These are phyloP conservation scores for Fusarium sp. DNA, from an alignment of 2,329 filamentous ascomycete species.

Conservation along the genomic window DNA sequence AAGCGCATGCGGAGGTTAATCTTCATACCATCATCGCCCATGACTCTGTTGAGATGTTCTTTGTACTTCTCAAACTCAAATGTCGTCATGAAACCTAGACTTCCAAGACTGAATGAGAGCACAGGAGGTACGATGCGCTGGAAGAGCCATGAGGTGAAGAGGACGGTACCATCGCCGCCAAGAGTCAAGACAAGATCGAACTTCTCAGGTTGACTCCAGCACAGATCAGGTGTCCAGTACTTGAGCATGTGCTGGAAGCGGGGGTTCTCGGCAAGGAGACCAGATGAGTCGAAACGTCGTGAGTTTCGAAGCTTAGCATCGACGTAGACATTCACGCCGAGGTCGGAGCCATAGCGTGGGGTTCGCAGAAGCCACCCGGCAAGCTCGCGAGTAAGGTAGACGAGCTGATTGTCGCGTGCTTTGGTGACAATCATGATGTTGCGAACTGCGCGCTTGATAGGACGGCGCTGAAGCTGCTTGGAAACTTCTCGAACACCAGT, in stretches of 20 bases:
- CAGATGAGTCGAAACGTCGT: constrained; percentile 84
- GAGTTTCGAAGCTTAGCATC: constrained; percentile 92
- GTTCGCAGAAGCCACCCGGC: constrained; percentile 89
- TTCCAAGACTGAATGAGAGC: constrained; percentile 85
- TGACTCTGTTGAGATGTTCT: constrained; percentile 85
- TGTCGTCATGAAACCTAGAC: constrained; percentile 87
- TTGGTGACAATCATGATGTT: constrained; percentile 99
- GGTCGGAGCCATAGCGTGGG: constrained; percentile 86
- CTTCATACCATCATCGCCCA: constrained; percentile 96
- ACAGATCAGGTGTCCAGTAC: constrained; percentile 97
- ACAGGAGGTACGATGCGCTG: constrained; percentile 88
- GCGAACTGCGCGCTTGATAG: constrained; percentile 89
- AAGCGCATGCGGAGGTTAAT: constrained; percentile 99
- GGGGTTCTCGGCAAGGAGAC: constrained; percentile 78
- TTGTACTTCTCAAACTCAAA: constrained; percentile 92
- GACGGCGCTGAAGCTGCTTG: constrained; percentile 90
- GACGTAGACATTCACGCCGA: constrained; percentile 98
- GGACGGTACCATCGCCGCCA: constrained; percentile 86
- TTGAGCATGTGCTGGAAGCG: constrained; percentile 86
- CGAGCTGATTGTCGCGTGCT: constrained; percentile 92
- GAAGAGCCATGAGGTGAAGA: constrained; percentile 93
- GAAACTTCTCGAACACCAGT: constrained; percentile 95
- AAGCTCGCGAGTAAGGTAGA: constrained; percentile 88
- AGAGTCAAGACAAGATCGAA: constrained; percentile 95
- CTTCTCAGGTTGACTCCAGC: constrained; percentile 91